These are phyloP conservation scores for Amphibolis antarctica DNA, from an alignment of 106 monocot genomes.

Conservation along the genomic window DNA sequence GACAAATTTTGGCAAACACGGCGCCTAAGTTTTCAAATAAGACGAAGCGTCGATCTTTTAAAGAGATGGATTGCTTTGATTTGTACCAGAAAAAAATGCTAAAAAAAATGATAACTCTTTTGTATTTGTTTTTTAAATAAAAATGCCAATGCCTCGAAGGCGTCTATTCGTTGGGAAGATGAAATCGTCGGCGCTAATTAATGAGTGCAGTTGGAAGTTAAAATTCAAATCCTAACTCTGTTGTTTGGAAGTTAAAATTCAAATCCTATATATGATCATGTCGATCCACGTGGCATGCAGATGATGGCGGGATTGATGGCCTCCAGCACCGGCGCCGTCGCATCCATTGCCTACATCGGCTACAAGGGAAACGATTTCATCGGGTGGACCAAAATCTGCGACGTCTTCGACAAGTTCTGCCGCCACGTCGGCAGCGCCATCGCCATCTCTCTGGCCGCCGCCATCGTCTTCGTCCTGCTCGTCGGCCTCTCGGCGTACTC, in stretches of 20 bases:
- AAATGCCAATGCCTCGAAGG: too few relatives aligned
- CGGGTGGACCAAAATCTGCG: constrained; percentile 11
- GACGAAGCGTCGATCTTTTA: too few relatives aligned
- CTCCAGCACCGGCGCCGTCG: constrained; percentile 6
- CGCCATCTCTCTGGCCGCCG: constrained; percentile 7
- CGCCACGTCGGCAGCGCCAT: constrained; percentile 6
- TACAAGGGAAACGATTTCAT: constrained; percentile 13
- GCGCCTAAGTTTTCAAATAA: too few relatives aligned
- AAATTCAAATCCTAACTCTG: too few relatives aligned
- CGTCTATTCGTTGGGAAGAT: too few relatives aligned
- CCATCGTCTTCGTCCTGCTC: constrained; percentile 9
- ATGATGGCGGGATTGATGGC: constrained; percentile 11
- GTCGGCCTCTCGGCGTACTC: constrained; percentile 10
- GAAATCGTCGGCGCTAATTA: too few relatives aligned
- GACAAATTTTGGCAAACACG: too few relatives aligned
- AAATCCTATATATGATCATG: too few relatives aligned
- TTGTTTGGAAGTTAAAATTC: too few relatives aligned
- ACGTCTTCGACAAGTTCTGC: constrained; percentile 22
- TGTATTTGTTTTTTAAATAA: neutral
- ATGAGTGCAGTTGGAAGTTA: too few relatives aligned
- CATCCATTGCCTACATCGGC: constrained; percentile 7
- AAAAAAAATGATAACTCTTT: neutral
- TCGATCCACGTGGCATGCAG: neutral
- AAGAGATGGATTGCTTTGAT: too few relatives aligned
- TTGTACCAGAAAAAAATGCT: too few relatives aligned